phyloP scores from a whole-genome alignment of 805 yeast species.

The Alloascoidea africana region DNA sequence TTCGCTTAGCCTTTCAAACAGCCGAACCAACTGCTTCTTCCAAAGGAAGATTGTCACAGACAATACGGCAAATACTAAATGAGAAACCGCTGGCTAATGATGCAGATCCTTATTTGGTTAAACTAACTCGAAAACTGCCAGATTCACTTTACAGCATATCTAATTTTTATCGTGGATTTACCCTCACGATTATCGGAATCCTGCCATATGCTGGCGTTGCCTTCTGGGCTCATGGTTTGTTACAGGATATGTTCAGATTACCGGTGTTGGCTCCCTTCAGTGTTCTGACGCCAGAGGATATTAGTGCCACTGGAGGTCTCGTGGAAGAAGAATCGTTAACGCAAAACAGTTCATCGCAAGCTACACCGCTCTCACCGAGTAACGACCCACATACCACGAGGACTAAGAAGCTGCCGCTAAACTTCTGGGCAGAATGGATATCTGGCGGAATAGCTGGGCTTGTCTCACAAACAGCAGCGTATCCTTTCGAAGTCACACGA shows the following conservation, averaged over 20 bases:
- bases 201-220: conserved; percentile 97
- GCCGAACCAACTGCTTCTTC: conserved; percentile 12
- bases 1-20: conserved; percentile 84
- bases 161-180: conserved; percentile 88
- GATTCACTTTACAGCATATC: conserved; percentile 20
- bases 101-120: not conserved
- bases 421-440: conserved; percentile 79
- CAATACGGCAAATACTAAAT: conserved; percentile 12
- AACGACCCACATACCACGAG: conserved; percentile 23
- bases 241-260: conserved; percentile 79
- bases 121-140: conserved; percentile 17
- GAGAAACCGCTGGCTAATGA: conserved; percentile 9
- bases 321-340: not conserved
- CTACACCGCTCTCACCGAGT: conserved; percentile 9
- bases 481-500: conserved; percentile 90
- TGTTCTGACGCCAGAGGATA: conserved; percentile 13
- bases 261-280: conserved; percentile 37
- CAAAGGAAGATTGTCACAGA: conserved; percentile 15
- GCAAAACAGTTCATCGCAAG: conserved; percentile 6
- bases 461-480: conserved; percentile 90
- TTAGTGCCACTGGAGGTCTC: conserved; percentile 2
- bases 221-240: conserved; percentile 81
- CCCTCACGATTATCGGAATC: conserved; percentile 91
- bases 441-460: conserved; percentile 97
- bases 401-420: conserved; percentile 42